Base-by-base conservation (phyloP, 2,329 filamentous ascomycete genomes). In the Corinectria fuckeliana region DNA sequence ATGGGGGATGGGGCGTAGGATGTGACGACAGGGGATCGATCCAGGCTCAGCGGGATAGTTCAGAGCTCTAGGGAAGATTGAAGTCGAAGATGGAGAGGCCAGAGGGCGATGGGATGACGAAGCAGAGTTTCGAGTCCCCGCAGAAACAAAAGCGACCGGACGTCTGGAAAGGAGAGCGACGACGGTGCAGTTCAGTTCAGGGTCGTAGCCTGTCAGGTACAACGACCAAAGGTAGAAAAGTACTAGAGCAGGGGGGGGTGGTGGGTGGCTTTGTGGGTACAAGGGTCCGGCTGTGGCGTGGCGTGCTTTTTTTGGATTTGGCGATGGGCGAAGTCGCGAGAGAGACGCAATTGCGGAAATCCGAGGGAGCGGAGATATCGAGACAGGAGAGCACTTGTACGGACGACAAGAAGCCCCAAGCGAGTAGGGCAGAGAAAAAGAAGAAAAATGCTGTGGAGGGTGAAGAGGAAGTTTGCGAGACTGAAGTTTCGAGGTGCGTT, bases 81-180 rank as follows among this genome's bases (percentile, higher is more conserved):
- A 57, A 44, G 58, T 58, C 55, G 48, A 53, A 55, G 36, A 64
- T 54, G 52, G 45, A 58, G 59, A 54, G 64, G 51, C 58, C 59
- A 65, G 53, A 55, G 60, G 32, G 42, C 48, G 54, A 61, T 62
- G 50, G 61, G 68, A 68, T 70, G 68, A 68, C 64, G 65, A 64
- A 67, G 63, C 57, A 58, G 58, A 70, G 65, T 63, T 62, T 62
- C 63, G 58, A 64, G 63, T 69, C 68, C 68, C 68, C 68, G 62
- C 68, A 70, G 63, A 66, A 67, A 68, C 58, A 66, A 51, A n/a
- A 64, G 52, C 60, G 64, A 67, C 58, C 56, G 63, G 44, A 51
- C 50, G 52, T 50, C 56, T 50, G 58, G 66, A 70, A 67, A 69
- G 63, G 60, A 67, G 64, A 70, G 52, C 60, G 59, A 67, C 60